Evolutionary conservation across 768 basidiomycete genomes (phyloP), one percentile per base, ranked within the genome.

Genomic region (Lactarius psammicola): DNA sequence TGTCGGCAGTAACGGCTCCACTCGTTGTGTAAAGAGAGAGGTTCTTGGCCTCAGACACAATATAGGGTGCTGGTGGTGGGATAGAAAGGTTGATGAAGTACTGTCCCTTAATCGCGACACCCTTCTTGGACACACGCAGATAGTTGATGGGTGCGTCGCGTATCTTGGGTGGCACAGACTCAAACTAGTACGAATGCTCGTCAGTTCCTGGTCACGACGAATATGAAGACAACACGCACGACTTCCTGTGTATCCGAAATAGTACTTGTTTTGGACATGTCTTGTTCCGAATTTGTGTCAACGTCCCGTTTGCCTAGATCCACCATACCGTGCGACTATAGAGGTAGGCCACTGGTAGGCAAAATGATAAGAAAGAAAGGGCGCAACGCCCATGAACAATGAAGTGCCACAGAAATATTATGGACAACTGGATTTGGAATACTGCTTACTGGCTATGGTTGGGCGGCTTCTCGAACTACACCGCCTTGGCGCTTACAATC

Each of bases 21-120:
- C 34, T 49, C 44, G 54, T 65, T 13, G 64, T 56, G 42, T 30
- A n/a, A 11, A 65, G 33, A 13, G 33, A 51, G 7, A 65, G 42
- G 36, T 65, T 65, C 59, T 61, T 40, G 33, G 23, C 28, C 53
- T 18, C 53, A 18, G 34, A 20, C 17, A 15, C 38, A 3, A 28
- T 11, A 11, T 3, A 38, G 6, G 28, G 49, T 5, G 36, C 51
- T 23, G 33, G 59, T 23, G 33, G 59, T 17, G 54, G 34, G 6
- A 65, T 44, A 7, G 54, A 30, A 31, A 65, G 54, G 30, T 65
- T 34, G 38, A 65, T 42, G 34, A 46, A 20, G 13, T 64, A 64
- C 3, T 40, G 57, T 26, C 63, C 56, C 23, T 53, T 28, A 13
- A 64, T 28, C 1, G 23, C 34, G 6, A 1, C 3, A 15, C 2